A percentile compares a stretch with the other conserved stretches of the same genome.
Evolutionary conservation across 108 stramenopile species (phyloP).

Genomic region (Schizochytrium sp.): DNA sequence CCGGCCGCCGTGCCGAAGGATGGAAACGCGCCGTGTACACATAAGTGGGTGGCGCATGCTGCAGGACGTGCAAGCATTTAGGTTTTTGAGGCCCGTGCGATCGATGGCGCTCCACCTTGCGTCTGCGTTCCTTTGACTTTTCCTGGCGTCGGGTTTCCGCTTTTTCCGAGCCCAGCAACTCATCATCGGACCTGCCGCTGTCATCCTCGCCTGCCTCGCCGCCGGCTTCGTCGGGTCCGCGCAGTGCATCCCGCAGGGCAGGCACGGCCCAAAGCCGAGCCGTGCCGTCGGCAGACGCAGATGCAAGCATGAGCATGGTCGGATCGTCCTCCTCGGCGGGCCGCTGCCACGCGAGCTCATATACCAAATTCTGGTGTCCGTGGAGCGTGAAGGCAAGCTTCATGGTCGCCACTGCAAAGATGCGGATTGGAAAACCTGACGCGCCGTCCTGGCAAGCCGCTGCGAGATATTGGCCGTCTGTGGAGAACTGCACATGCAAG

Average conservation of each 20-base stretch:
- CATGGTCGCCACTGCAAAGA: background rate
- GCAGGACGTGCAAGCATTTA: background rate
- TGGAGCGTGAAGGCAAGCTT: background rate
- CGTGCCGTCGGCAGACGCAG: background rate
- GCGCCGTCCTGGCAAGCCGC: background rate
- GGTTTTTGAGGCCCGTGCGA: background rate
- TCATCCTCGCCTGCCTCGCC: background rate
- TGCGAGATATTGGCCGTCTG: background rate
- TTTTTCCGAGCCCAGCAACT: background rate
- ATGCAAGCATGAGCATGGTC: background rate
- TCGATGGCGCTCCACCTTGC: no score
- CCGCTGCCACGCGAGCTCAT: conserved; percentile 2
- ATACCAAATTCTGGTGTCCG: background rate
- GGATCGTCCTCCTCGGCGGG: background rate
- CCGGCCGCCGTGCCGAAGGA: background rate
- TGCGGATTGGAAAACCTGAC: background rate
- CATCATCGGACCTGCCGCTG: background rate
- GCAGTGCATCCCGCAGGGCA: background rate
- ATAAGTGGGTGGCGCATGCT: background rate
- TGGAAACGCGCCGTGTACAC: background rate
- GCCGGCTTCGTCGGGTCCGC: no score
- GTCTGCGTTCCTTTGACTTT: no score
- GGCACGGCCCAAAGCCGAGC: background rate
- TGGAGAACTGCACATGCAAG: background rate
- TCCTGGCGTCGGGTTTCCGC: no score